Percentiles rank a stretch among this genome's conserved stretches.
phyloP scores from a whole-genome alignment of 2,329 filamentous ascomycete genomes.

The Diaporthe humulicola region DNA sequence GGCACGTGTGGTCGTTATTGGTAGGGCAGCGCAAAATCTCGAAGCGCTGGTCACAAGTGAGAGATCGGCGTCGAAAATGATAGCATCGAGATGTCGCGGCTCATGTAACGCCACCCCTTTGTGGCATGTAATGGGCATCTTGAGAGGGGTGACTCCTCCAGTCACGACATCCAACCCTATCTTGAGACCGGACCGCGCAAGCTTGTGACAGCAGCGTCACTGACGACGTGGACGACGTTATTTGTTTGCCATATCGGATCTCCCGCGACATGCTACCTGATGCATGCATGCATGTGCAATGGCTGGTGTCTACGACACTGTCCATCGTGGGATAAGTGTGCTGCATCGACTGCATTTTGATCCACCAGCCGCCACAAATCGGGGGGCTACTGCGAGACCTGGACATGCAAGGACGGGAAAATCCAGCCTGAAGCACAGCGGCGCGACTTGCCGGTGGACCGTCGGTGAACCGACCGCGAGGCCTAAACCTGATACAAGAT shows the following conservation, averaged over 20 bases:
- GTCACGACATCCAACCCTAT: conserved; percentile 25
- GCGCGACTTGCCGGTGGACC: conserved; percentile 19
- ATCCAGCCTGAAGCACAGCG: conserved; percentile 24
- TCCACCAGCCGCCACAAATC: conserved; percentile 6
- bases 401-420: conserved; percentile 16
- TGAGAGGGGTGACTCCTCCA: conserved; percentile 27
- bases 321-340: conserved; percentile 4
- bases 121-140: neutral
- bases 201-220: conserved; percentile 12
- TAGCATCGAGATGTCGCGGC: conserved; percentile 30
- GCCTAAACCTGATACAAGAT: conserved; percentile 4
- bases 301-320: neutral
- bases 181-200: neutral
- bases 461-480: conserved; percentile 16
- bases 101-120: conserved; percentile 23
- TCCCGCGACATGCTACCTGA: neutral
- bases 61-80: conserved; percentile 40
- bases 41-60: conserved; percentile 34
- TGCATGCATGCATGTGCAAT: neutral
- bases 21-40: conserved; percentile 13
- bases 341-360: conserved; percentile 5
- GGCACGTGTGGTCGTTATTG: conserved; percentile 18
- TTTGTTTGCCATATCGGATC: conserved; percentile 9
- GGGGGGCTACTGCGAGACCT: neutral
- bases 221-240: neutral